phyloP scores from a whole-genome alignment of 768 basidiomycete species.

The Fomitopsis serialis region DNA sequence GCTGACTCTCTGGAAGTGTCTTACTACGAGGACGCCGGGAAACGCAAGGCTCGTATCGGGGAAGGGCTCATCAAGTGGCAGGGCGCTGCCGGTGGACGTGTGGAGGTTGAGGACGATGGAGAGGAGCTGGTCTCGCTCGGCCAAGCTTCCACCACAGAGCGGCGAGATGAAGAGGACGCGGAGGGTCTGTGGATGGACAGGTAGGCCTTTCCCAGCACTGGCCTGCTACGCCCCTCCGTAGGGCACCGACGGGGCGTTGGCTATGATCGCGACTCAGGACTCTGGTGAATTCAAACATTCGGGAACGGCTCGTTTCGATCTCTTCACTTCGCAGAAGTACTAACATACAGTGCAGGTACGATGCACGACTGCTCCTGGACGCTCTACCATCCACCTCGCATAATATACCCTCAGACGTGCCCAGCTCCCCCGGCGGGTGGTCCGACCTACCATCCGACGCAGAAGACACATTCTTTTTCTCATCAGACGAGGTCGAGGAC shows the following conservation, averaged over 20 bases:
- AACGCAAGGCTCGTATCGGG: conserved; percentile 16
- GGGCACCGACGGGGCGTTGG: background rate
- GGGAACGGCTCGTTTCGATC: conserved; percentile 2
- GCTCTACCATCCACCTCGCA: conserved; percentile 28
- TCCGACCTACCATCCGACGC: conserved; percentile 80
- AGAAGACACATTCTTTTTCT: conserved; percentile 82
- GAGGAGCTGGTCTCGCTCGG: conserved; percentile 10
- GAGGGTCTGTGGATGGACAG: conserved; percentile 72
- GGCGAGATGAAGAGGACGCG: conserved; percentile 1
- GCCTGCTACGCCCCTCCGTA: background rate
- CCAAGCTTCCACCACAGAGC: background rate
- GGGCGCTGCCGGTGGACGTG: background rate
- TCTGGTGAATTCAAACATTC: background rate
- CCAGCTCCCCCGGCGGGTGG: conserved; percentile 54
- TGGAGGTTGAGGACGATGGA: background rate
- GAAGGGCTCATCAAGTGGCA: conserved; percentile 28
- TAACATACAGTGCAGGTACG: conserved; percentile 53
- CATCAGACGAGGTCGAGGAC: conserved; percentile 59
- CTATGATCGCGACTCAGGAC: background rate
- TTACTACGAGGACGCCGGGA: conserved; percentile 11
- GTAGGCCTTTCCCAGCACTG: conserved; percentile 41
- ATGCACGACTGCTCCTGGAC: conserved; percentile 72
- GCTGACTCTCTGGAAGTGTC: conserved; percentile 30
- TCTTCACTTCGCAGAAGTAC: background rate
- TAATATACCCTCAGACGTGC: background rate